Base-by-base conservation (phyloP, 768 basidiomycete species). In the Serendipita sp. region DNA sequence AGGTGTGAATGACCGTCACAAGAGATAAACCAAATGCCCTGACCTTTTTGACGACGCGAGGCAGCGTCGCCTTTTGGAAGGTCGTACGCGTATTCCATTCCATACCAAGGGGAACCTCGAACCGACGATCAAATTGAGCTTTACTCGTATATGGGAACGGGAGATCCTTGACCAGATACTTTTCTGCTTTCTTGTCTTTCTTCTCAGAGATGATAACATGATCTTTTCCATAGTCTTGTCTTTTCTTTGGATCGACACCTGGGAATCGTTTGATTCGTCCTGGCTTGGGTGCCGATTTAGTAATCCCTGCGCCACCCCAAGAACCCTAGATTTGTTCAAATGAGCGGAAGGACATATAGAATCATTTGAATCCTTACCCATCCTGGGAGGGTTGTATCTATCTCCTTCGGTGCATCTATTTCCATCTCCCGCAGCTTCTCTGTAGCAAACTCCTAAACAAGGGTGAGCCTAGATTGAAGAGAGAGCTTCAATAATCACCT, bases 161-260 rank as follows among this genome's bases (percentile, higher is more conserved):
- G 51, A 99, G 74, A 72, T 98, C 94, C 74, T 88, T 89, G 64
- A 92, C 84, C 66, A 85, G 79, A 73, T 94, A 97, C 75, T 92
- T 89, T 15, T 83, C 77, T 0, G 90, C 93, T 73, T 96, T 96
- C 76, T 91, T 92, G 76, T 98, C 95, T 66, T 86, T 85, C 75
- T 88, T 91, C 75, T 99, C 95, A 1, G 91, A 92, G 70, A 99
- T 89, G 77, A 99, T 96, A 71, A 98, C 83, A 72, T 96, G 86
- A 10, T 85, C 80, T 71, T 91, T 91, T 67, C 79, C 79, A 70
- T 85, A 86, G 74, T 99, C 96, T 13, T 87, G 86, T 48, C 96
- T 89, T 58, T 84, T 76, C 16, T 78, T 77, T 0, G 90, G 87
- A 68, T 86, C 84, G 68, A 97, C 78, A 15, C 95, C 94, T 0